phyloP scores from a whole-genome alignment of 805 yeast species.

The Schizosaccharomyces octosporus region DNA sequence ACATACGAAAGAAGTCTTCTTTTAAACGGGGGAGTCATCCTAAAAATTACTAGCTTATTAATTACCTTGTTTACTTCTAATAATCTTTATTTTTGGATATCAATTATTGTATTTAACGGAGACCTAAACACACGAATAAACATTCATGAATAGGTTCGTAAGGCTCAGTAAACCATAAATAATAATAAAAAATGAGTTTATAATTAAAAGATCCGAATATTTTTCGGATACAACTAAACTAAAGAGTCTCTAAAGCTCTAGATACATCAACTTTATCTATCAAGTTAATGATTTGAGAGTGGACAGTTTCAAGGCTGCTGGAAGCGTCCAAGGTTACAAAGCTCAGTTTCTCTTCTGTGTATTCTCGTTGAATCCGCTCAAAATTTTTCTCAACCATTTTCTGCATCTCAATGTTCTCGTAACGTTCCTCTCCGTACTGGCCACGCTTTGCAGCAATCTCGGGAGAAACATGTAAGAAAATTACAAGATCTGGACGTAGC shows the following conservation, averaged over 20 bases:
- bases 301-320: not conserved
- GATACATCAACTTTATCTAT: not conserved
- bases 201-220: not conserved
- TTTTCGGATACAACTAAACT: not conserved
- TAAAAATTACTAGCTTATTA: too few species aligned
- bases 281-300: not conserved
- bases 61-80: too few species aligned
- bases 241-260: not conserved
- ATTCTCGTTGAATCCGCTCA: conserved; percentile 1
- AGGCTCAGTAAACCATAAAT: too few species aligned
- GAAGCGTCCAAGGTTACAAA: not conserved
- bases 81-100: too few species aligned
- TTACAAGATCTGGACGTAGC: conserved; percentile 61
- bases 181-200: not conserved
- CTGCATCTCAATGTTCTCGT: conserved; percentile 58
- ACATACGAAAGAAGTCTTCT: too few species aligned
- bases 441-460: conserved; percentile 25
- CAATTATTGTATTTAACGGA: too few species aligned
- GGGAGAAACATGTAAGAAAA: conserved; percentile 44
- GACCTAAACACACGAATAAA: too few species aligned
- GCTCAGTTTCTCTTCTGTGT: not conserved
- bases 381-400: conserved; percentile 40
- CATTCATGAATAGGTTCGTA: too few species aligned
- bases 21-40: too few species aligned
- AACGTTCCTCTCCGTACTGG: conserved; percentile 87